A percentile compares a stretch with the other conserved stretches of the same genome.
Evolutionary conservation across 331 rosid genomes (phyloP).

Genomic region (Rosa hybrid): DNA sequence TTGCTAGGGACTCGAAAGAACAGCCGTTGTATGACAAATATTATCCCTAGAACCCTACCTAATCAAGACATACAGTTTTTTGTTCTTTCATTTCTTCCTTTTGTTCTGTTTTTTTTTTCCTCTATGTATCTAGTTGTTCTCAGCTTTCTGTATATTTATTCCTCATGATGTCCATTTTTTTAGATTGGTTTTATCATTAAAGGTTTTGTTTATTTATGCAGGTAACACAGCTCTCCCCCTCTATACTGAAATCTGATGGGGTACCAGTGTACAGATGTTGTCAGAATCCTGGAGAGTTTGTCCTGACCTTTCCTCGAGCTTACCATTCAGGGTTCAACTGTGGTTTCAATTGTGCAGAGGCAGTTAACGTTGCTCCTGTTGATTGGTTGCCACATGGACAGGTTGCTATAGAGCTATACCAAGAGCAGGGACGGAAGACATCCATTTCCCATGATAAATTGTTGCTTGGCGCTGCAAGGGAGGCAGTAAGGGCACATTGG

Average conservation of each 20-base stretch:
- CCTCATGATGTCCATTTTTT: neutral
- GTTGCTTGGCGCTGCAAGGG: conserved; percentile 97
- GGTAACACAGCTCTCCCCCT: conserved; percentile 98
- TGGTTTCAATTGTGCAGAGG: conserved; percentile 99
- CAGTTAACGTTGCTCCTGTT: conserved; percentile 98
- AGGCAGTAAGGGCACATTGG: conserved; percentile 96
- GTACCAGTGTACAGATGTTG: conserved; percentile 95
- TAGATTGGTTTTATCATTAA: neutral
- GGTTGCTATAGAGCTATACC: conserved; percentile 81
- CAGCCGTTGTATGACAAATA: neutral
- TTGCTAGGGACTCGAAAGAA: neutral
- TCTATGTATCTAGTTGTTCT: neutral
- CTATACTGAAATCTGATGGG: conserved; percentile 81
- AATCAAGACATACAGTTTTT: neutral
- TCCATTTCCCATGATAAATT: conserved; percentile 95
- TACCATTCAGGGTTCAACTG: conserved; percentile 97
- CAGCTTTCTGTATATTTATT: neutral
- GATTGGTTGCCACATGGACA: conserved; percentile 99
- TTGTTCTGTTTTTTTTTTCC: neutral
- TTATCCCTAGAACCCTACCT: neutral
- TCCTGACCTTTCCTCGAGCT: conserved; percentile 98
- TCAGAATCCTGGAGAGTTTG: conserved; percentile 95
- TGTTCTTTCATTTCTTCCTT: neutral
- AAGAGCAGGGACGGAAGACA: conserved; percentile 87
- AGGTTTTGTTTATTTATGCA: conserved; percentile 34